A percentile compares a stretch with the other conserved stretches of the same genome.
phyloP scores from a whole-genome alignment of 306 rosid genomes.

The Corylus heterophylla region DNA sequence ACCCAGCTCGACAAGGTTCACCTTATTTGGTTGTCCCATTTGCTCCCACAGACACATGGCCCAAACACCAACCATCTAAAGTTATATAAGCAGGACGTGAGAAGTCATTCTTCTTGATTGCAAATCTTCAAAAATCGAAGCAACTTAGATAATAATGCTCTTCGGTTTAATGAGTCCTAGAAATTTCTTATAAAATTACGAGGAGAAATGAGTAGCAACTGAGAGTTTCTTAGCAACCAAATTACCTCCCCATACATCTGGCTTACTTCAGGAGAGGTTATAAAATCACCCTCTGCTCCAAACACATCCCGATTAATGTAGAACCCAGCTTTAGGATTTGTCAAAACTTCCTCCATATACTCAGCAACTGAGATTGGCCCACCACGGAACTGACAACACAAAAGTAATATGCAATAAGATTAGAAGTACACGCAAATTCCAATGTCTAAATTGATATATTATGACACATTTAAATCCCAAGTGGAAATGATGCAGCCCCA shows the following conservation, averaged over 20 bases:
- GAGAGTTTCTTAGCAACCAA: slow-evolving; percentile 6
- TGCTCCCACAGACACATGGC: slow-evolving; percentile 98
- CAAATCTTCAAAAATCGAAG: slow-evolving; percentile 11
- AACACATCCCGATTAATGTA: slow-evolving; percentile 93
- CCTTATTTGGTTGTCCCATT: slow-evolving; percentile 78
- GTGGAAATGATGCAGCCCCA: background rate
- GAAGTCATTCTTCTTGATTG: slow-evolving; percentile 13
- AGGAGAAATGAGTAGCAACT: background rate
- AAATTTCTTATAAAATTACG: background rate
- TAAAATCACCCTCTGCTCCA: slow-evolving; percentile 90
- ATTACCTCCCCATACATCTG: slow-evolving; percentile 95
- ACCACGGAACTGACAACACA: slow-evolving; percentile 80
- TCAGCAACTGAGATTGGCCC: slow-evolving; percentile 96
- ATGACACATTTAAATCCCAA: background rate
- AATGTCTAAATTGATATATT: background rate
- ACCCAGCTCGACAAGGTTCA: slow-evolving; percentile 83
- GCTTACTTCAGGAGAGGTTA: slow-evolving; percentile 97
- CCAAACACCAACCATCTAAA: slow-evolving; percentile 93
- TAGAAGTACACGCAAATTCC: background rate
- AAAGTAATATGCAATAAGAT: background rate
- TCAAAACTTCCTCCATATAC: slow-evolving; percentile 95
- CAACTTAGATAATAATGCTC: slow-evolving; percentile 7
- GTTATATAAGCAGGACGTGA: slow-evolving; percentile 28
- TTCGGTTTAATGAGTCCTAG: background rate
- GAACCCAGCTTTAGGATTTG: slow-evolving; percentile 91